Conservation (phyloP, 202 grass and related monocot genomes). For the Musa balbisiana region DNA sequence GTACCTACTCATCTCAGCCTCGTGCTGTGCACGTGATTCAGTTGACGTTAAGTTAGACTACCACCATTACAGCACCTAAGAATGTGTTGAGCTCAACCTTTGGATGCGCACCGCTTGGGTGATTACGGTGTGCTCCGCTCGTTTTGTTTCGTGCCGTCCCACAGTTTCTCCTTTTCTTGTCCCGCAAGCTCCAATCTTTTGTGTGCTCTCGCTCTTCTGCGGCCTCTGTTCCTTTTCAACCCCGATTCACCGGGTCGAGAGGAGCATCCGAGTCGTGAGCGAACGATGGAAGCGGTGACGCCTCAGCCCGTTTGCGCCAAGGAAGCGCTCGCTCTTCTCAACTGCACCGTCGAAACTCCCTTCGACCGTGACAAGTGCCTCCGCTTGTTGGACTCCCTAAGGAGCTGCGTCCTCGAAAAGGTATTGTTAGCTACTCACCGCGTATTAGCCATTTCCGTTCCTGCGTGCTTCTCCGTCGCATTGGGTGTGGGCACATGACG, state of each 20-base stretch:
- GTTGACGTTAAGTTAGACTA: too few relatives aligned
- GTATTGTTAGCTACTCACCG: slow-evolving; percentile 13
- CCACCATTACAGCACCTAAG: too few relatives aligned
- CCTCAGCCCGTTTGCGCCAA: slow-evolving; percentile 54
- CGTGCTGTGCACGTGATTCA: too few relatives aligned
- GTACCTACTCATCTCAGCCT: too few relatives aligned
- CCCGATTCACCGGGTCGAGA: too few relatives aligned
- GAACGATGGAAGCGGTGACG: slow-evolving; percentile 35
- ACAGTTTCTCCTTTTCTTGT: not conserved
- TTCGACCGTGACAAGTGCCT: slow-evolving; percentile 80
- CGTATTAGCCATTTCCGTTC: not conserved
- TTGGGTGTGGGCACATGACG: not conserved
- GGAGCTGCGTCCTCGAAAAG: slow-evolving; percentile 64
- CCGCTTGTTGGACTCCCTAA: slow-evolving; percentile 50
- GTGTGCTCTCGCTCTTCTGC: not conserved
- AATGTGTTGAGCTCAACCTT: too few relatives aligned
- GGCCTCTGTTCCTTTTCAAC: not conserved
- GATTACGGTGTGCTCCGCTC: not conserved
- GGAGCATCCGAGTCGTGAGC: not conserved
- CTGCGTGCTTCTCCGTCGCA: not conserved
- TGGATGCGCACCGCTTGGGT: too few relatives aligned
- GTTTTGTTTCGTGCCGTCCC: not conserved
- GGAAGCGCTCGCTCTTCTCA: slow-evolving; percentile 77
- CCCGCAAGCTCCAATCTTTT: not conserved
- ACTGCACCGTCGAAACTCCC: slow-evolving; percentile 45